Conservation (phyloP, 2,329 filamentous ascomycete species). For the Sclerotinia sclerotiorum region DNA sequence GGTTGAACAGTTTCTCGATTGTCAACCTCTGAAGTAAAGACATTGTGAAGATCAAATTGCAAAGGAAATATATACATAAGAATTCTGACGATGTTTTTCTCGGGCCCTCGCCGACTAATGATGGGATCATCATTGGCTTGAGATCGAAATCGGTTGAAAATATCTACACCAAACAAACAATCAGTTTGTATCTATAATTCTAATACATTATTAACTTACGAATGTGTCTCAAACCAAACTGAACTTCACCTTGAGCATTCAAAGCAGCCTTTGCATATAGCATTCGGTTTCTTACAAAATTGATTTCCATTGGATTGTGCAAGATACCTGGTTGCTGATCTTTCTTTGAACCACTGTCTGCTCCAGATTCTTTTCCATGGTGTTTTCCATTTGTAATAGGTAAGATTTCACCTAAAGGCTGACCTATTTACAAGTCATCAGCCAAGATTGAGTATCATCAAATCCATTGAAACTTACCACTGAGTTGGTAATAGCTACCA, state of each 20-base stretch:
- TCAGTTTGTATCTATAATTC: slow-evolving; percentile 32
- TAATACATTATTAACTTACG: slow-evolving; percentile 55
- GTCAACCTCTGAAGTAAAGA: slow-evolving; percentile 74
- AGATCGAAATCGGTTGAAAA: slow-evolving; percentile 68
- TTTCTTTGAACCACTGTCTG: background rate
- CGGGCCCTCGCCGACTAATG: background rate
- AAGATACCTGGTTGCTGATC: background rate
- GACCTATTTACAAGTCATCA: slow-evolving; percentile 31
- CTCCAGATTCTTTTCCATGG: background rate
- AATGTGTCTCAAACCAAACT: slow-evolving; percentile 75
- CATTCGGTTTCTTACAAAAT: slow-evolving; percentile 79
- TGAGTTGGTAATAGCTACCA: slow-evolving; percentile 75
- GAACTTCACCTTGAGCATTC: slow-evolving; percentile 65
- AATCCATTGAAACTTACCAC: slow-evolving; percentile 53
- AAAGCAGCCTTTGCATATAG: slow-evolving; percentile 76
- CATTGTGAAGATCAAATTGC: slow-evolving; percentile 88
- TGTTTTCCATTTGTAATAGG: slow-evolving; percentile 24
- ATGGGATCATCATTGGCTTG: background rate
- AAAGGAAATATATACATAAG: slow-evolving; percentile 93
- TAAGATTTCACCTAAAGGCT: slow-evolving; percentile 37
- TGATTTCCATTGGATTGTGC: slow-evolving; percentile 58
- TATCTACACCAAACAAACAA: slow-evolving; percentile 55
- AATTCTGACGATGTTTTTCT: slow-evolving; percentile 62
- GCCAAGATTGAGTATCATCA: slow-evolving; percentile 19
- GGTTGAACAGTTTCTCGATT: slow-evolving; percentile 65